Evolutionary conservation across 345 rosid genomes (phyloP).

Genomic region (Aurinia saxatilis): DNA sequence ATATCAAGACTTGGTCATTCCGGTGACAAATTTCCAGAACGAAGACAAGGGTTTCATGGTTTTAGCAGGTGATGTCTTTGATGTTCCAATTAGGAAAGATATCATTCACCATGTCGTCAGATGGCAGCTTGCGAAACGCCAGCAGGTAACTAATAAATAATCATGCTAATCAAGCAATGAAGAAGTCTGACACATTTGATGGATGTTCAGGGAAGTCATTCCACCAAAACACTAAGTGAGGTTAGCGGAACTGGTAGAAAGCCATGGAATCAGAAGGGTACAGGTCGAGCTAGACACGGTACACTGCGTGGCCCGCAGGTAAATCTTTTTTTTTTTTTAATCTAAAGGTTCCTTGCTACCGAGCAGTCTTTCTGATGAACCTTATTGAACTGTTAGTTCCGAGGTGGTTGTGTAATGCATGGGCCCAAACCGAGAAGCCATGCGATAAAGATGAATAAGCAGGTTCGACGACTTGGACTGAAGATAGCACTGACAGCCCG

Average conservation of each 20-base stretch:
- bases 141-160: constrained; percentile 53
- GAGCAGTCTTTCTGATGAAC: not conserved
- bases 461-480: constrained; percentile 83
- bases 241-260: constrained; percentile 95
- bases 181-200: constrained; percentile 1
- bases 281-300: constrained; percentile 92
- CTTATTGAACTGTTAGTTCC: constrained; percentile 43
- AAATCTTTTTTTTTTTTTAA: not conserved
- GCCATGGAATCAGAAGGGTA: constrained; percentile 82
- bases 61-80: constrained; percentile 91
- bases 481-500: constrained; percentile 90
- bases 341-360: not conserved
- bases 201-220: constrained; percentile 71
- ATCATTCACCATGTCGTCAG: constrained; percentile 76
- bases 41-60: constrained; percentile 80
- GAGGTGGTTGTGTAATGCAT: constrained; percentile 86
- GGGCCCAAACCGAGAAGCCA: constrained; percentile 96
- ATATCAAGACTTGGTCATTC: constrained; percentile 70
- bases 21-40: constrained; percentile 65
- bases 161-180: not conserved
- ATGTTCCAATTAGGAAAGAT: constrained; percentile 89
- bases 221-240: constrained; percentile 88
- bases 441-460: constrained; percentile 80
- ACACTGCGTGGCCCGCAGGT: constrained; percentile 91
- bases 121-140: constrained; percentile 92